Evolutionary conservation across 2,329 filamentous ascomycete genomes (phyloP), one percentile per base, ranked within the genome.

Genomic region (Fusarium neocosmosporiellum): DNA sequence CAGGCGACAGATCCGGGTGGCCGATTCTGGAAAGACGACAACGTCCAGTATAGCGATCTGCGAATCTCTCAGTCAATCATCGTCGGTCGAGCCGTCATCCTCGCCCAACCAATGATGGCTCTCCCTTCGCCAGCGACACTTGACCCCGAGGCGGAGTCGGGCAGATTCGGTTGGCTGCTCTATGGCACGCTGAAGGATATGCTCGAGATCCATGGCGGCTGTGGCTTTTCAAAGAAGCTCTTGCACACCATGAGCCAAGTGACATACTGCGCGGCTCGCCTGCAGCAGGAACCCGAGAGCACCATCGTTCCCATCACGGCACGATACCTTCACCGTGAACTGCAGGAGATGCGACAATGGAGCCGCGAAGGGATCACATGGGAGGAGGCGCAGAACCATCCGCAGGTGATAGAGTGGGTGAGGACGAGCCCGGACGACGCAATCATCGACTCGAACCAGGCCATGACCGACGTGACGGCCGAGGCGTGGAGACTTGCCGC

Each of bases 401-500:
- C 33, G 29, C 72, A 69, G 14, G 66, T 72, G 24, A 80, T 80
- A 48, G 73, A 78, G 8, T 81, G 79, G 79, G 78, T 83, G n/a
- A 75, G 78, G 22, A 36, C 53, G 3, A 72, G 70, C 18, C 67
- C 76, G 0, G 67, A 75, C 10, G 71, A 65, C 9, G 79, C 72
- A 37, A 48, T 75, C 1, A 80, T 83, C 20, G 59, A 74, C 22
- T 74, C 75, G 4, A 69, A 78, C n/a, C 53, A 76, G 9, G 75
- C 76, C 10, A 84, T 84, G 83, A 84, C 82, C 0, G 78, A 81
- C 36, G 80, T 83, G 11, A 84, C 83, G 7, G 83, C 83, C 1
- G 83, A 84, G 68, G 81, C 82, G 11, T 84, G 83, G 83, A 81
- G 83, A 55, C 65, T 84, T 39, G 80, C 82, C 6, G 81, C 78